phyloP scores from a whole-genome alignment of 169 alveolate genomes.

The Blepharisma undulans region DNA sequence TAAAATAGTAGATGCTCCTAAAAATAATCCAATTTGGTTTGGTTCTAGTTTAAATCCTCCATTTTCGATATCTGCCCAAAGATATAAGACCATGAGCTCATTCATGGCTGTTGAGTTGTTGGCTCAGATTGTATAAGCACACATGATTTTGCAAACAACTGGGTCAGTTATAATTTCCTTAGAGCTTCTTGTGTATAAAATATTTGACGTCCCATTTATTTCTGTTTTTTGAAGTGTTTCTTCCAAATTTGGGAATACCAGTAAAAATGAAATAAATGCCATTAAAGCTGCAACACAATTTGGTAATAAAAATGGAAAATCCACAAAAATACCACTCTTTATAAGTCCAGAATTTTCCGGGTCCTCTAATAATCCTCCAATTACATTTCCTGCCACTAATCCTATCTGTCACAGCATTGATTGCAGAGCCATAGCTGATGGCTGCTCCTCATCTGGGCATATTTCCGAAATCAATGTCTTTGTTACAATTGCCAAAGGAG shows the following conservation, averaged over 20 bases:
- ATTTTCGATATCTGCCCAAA: not conserved
- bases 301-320: constrained; percentile 18
- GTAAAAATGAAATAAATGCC: not conserved
- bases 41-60: constrained; percentile 24
- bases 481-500: not conserved
- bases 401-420: not conserved
- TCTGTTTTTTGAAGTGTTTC: not conserved
- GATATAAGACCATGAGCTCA: not conserved
- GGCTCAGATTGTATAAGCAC: not conserved
- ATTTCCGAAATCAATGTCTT: constrained; percentile 8
- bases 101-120: not conserved
- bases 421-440: not conserved
- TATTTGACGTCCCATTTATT: not conserved
- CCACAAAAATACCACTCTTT: not conserved
- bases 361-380: constrained; percentile 20
- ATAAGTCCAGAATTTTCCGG: not conserved
- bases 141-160: not conserved
- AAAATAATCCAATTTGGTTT: not conserved
- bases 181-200: not conserved
- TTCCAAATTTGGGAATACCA: not conserved
- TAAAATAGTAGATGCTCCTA: not conserved
- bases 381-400: not conserved
- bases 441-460: not conserved
- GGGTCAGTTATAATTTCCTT: not conserved
- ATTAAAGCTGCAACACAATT: not conserved